Percentiles rank a stretch among this genome's conserved stretches.
Conservation (phyloP, 164 flowering plant genomes). For the Platanus orientalis region DNA sequence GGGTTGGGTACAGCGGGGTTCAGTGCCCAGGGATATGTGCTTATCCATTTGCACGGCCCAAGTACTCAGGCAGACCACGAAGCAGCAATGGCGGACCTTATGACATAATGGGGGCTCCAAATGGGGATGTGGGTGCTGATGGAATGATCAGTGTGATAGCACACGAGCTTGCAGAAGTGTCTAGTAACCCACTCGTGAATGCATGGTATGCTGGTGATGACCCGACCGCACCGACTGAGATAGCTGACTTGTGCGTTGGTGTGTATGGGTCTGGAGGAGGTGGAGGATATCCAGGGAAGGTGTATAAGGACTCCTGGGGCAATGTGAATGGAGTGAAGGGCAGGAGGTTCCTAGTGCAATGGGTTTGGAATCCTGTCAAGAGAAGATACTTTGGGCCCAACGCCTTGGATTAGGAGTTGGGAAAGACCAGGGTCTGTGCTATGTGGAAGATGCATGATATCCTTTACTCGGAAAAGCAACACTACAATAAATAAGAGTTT, state of each 20-base stretch:
- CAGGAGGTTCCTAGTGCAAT: slow-evolving; percentile 55
- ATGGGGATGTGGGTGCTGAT: slow-evolving; percentile 51
- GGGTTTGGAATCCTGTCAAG: slow-evolving; percentile 51
- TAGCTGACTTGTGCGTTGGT: slow-evolving; percentile 61
- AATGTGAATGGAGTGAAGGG: slow-evolving; percentile 56
- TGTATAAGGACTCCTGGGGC: slow-evolving; percentile 37
- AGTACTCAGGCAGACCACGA: slow-evolving; percentile 26
- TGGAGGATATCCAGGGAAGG: slow-evolving; percentile 50
- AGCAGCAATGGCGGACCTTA: slow-evolving; percentile 7
- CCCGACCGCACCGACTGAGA: slow-evolving; percentile 54
- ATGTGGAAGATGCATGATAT: too few relatives aligned
- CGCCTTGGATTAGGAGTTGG: slow-evolving; percentile 37
- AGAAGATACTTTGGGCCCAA: slow-evolving; percentile 65
- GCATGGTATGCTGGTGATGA: slow-evolving; percentile 70
- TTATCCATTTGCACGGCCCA: slow-evolving; percentile 56
- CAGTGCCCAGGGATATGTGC: slow-evolving; percentile 71
- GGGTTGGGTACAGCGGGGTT: slow-evolving; percentile 59
- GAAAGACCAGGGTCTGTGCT: not conserved
- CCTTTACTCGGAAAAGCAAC: too few relatives aligned
- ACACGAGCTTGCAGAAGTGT: slow-evolving; percentile 61
- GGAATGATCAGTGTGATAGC: slow-evolving; percentile 72
- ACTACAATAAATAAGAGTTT: too few relatives aligned
- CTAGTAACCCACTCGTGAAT: slow-evolving; percentile 52
- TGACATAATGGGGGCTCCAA: slow-evolving; percentile 40
- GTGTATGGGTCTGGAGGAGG: slow-evolving; percentile 65